These are phyloP conservation scores for Fraxinus sp. DNA, from an alignment of 305 asterid genomes.

Conservation along the genomic window DNA sequence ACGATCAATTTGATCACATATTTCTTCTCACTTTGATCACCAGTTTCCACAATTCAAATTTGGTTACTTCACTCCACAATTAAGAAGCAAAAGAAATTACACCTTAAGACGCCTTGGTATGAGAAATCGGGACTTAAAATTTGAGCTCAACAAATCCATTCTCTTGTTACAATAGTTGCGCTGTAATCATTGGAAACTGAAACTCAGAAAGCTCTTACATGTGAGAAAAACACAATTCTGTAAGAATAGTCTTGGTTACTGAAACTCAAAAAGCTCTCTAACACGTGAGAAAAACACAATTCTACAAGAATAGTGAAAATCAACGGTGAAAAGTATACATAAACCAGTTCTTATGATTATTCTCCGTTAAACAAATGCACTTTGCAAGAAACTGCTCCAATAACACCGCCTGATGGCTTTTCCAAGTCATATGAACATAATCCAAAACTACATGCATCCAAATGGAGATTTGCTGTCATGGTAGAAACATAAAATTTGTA, in stretches of 20 bases:
- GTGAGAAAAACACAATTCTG: not conserved
- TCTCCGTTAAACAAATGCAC: not conserved
- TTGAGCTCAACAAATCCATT: conserved; percentile 1
- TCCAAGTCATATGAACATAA: conserved; percentile 12
- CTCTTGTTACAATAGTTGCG: not conserved
- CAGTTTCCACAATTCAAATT: not conserved
- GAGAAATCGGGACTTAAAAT: not conserved
- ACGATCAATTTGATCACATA: not conserved
- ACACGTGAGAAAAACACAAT: not conserved
- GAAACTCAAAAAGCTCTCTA: not conserved
- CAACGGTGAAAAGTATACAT: not conserved
- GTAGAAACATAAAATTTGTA: not conserved
- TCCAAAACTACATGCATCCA: not conserved
- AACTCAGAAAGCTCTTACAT: not conserved
- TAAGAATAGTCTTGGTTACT: too few relatives aligned
- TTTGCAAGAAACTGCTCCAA: not conserved
- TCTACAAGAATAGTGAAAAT: not conserved
- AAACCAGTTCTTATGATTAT: not conserved
- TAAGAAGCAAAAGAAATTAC: not conserved
- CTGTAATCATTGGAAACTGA: not conserved
- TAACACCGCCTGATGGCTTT: conserved; percentile 16
- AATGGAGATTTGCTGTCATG: not conserved
- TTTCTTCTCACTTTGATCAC: not conserved
- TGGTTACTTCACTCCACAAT: not conserved
- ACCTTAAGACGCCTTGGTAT: not conserved